Evolutionary conservation across 2,329 filamentous ascomycete species (phyloP), one percentile per base, ranked within the genome.

Genomic region (Escovopsis sp.): DNA sequence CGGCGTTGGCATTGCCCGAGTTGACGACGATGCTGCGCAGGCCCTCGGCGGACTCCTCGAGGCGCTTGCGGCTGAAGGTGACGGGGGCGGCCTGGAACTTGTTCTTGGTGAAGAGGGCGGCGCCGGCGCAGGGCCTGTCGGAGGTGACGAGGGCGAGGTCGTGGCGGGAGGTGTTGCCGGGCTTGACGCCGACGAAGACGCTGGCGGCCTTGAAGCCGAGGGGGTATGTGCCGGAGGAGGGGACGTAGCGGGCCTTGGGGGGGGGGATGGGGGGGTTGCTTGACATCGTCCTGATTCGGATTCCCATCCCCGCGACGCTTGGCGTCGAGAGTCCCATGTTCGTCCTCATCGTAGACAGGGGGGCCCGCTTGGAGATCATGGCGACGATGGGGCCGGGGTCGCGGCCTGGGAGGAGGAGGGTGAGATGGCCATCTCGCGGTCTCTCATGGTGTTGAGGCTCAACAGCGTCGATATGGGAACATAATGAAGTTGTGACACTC

Each of bases 41-140:
- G 1, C 80, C 83, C 11, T 69, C 56, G 39, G 84, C 81, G 33
- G 67, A 63, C 45, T 74, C 72, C 53, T 75, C 66, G 26, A 94
- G 62, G 40, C 87, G 72, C 38, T 79, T 68, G 43, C 76, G 70
- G 56, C 81, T 88, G 41, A 93, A 81, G 21, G 83, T 85, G 31
- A 98, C 88, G 5, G 90, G 90, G 10, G 90, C 90, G 14, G 90
- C 90, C 60, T 94, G 87, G 62, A 98, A 98, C 58, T 88, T 87
- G 65, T 98, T 98, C 58, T 86, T 92, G 36, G 90, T 98, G 63
- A 96, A 94, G 31, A 96, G 87, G 6, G 86, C 90, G 1, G 87
- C 85, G 9, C 80, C 87, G 6, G 83, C 71, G 57, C 86, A 94
- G 36, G 87, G 85, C 35, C 68, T 69, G 49, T 94, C 84, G 6